phyloP scores from a whole-genome alignment of 257 asterid species.

The Salvia rosmarinus region DNA sequence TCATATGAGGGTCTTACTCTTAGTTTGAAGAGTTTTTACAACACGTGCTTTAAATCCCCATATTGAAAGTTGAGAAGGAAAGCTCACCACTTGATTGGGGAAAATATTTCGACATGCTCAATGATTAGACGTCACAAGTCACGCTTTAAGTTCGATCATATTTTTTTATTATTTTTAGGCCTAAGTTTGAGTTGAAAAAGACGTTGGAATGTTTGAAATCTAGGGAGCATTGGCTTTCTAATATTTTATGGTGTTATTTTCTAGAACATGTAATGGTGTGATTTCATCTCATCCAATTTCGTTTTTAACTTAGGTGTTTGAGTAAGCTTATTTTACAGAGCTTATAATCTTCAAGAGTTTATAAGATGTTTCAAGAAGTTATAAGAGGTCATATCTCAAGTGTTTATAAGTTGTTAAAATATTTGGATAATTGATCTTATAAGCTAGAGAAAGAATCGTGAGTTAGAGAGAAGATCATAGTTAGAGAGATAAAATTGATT shows the following conservation, averaged over 20 bases:
- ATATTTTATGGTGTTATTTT: not conserved
- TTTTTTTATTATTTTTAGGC: not conserved
- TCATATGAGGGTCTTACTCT: too few relatives aligned
- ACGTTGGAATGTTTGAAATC: not conserved
- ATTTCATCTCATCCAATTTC: not conserved
- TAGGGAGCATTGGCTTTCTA: not conserved
- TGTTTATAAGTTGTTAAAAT: too few relatives aligned
- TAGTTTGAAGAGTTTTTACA: not conserved
- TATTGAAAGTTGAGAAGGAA: not conserved
- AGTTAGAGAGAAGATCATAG: too few relatives aligned
- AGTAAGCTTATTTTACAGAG: too few relatives aligned
- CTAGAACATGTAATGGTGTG: not conserved
- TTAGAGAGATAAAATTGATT: too few relatives aligned
- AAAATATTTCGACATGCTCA: not conserved
- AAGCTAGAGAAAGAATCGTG: too few relatives aligned
- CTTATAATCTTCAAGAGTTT: too few relatives aligned
- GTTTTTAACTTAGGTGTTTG: not conserved
- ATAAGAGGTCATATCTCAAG: too few relatives aligned
- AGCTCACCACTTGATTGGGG: slow-evolving; percentile 21
- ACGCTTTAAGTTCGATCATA: not conserved
- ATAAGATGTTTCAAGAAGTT: too few relatives aligned
- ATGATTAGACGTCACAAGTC: not conserved
- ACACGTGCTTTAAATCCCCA: slow-evolving; percentile 26
- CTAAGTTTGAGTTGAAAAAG: not conserved
- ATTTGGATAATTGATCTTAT: too few relatives aligned